Base-by-base conservation (phyloP, 352 stramenopile species). In the Thraustochytrium sp. region DNA sequence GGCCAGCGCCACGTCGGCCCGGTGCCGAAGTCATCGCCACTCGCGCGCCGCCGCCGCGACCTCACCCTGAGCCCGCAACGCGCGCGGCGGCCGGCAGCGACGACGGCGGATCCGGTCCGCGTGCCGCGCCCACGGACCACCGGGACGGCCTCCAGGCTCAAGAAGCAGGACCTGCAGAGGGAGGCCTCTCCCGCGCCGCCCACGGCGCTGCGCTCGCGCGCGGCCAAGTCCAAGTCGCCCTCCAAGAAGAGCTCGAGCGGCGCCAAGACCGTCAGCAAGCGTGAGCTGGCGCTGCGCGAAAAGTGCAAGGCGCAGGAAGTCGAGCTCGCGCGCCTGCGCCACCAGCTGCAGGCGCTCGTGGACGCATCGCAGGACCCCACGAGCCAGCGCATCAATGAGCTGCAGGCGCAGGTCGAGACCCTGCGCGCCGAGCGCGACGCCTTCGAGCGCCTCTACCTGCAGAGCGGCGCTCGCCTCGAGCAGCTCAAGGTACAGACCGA, bases 401-500 rank as follows among this genome's bases (percentile, higher is more conserved):
- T 72, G 16, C 59, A 72, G 40, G 59, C 59, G 9, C 59, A 72
- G 40, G 36, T 72, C 13, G 59, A 72, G 26, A 34, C 36, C 11
- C 40, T 72, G 4, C 40, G 36, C 21, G 59, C 59, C 4, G 59
- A 72, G 59, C 59, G 59, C 11, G 59, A 72, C 40, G 59, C 59
- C 23, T 72, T 72, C n/a, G 59, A 72, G 59, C 59, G 59, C 16
- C 59, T 72, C 1, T 72, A 72, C 40, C 31, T 72, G 59, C 59
- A 72, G 26, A 11, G 59, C 40, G 59, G 59, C 23, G 40, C 36
- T 29, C 42, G 46, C 42, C 21, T 72, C 5, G 59, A 72, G 59
- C 13, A 72, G 4, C 59, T 72, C 29, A 11, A 72, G 26, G 18
- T 72, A 5, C 59, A 72, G 8, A 26, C 40, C 59, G 59, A 72